A percentile compares a stretch with the other conserved stretches of the same genome.
phyloP scores from a whole-genome alignment of 2,329 filamentous ascomycete genomes.

The Pseudogymnoascus sp. region DNA sequence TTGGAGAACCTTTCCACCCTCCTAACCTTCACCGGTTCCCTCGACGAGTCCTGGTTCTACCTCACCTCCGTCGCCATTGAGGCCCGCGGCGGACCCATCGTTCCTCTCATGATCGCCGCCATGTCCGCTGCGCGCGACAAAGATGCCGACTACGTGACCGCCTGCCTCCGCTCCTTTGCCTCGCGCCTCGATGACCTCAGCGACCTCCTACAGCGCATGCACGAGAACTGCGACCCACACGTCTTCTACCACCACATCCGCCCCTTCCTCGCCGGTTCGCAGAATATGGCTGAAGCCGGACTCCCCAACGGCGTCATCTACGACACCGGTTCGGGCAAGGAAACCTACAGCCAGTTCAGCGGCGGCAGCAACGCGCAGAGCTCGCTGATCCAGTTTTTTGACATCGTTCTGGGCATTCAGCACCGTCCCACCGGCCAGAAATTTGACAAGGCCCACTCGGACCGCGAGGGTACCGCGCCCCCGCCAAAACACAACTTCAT shows the following conservation, averaged over 20 bases:
- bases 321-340: slow-evolving; percentile 62
- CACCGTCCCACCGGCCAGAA: slow-evolving; percentile 82
- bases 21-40: slow-evolving; percentile 82
- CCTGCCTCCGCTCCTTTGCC: slow-evolving; percentile 71
- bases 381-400: slow-evolving; percentile 95
- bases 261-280: slow-evolving; percentile 91
- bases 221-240: slow-evolving; percentile 87
- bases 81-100: slow-evolving; percentile 75
- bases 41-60: slow-evolving; percentile 99
- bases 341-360: slow-evolving; percentile 71
- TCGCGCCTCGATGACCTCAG: slow-evolving; percentile 82
- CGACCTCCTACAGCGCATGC: slow-evolving; percentile 73
- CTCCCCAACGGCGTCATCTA: slow-evolving; percentile 82
- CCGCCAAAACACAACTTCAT: slow-evolving; percentile 77
- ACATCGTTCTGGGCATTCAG: slow-evolving; percentile 79
- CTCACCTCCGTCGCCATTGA: slow-evolving; percentile 93
- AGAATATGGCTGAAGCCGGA: slow-evolving; percentile 94
- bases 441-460: slow-evolving; percentile 39
- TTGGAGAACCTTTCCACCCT: slow-evolving; percentile 83
- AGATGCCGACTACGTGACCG: slow-evolving; percentile 63
- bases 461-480: slow-evolving; percentile 36
- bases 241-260: slow-evolving; percentile 94
- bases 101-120: slow-evolving; percentile 81
- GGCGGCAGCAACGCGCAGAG: slow-evolving; percentile 96
- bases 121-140: slow-evolving; percentile 67